Base-by-base conservation (phyloP, 2,329 filamentous ascomycete species). In the Graphium sp. region DNA sequence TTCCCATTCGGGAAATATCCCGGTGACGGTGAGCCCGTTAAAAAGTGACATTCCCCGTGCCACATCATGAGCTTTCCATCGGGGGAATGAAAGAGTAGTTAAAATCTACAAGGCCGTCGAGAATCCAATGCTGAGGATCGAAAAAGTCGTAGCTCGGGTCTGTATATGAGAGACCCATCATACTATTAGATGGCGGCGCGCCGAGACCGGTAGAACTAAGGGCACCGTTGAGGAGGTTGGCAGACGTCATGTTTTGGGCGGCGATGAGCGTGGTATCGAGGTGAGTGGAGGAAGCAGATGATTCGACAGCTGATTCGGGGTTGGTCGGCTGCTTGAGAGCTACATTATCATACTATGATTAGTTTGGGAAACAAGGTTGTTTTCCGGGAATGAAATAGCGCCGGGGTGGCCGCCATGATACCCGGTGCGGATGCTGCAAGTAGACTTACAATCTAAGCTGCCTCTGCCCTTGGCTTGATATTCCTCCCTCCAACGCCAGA, bases 111-210 rank as follows among this genome's bases (percentile, higher is more conserved):
- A 87, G 60, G 10, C 81, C 81, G 48, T 94, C 85, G 34, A 94
- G 58, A 60, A 92, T 83, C 85, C 85, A 94, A 48, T 87, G 82
- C 42, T 93, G 64, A 1, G 85, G 82, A 51, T 93, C 84, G 44
- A 92, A 93, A 35, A 91, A 82, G 48, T 92, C 81, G 48, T 84
- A 84, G 41, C 73, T 77, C 7, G 70, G 67, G 31, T 79, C 66
- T 38, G 67, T 63, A 36, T 80, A 76, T 39, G 18, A 16, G 9
- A 13, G 20, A 7, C 12, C 63, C 29, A 68, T 53, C 44, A 68
- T 56, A 41, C 52, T 55, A 16, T 49, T 52, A 5, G 49, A 41
- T 9, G 48, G 40, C 4, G 46, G 37, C 10, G 54, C 50, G 17
- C 50, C 55, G 16, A 67, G 42, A 24, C 58, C 57, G 9, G 53